Evolutionary conservation across 2,329 filamentous ascomycete species (phyloP).

Genomic region (Simplicillium sp.): DNA sequence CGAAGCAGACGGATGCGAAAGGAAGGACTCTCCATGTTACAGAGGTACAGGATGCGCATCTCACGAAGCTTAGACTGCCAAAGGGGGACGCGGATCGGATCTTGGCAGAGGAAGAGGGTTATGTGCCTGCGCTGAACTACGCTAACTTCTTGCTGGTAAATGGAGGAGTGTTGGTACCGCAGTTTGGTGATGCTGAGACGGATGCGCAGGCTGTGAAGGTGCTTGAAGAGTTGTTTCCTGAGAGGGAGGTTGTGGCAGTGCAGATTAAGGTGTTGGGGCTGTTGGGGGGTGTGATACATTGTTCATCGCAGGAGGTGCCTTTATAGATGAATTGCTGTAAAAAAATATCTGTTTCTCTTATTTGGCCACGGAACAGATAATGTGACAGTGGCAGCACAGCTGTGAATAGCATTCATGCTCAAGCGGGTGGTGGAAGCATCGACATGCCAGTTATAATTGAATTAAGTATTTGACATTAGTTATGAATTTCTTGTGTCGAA

Average conservation of each 20-base stretch:
- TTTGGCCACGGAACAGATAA: no score
- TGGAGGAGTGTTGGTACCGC: conserved; percentile 3
- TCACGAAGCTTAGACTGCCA: not conserved
- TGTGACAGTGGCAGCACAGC: no score
- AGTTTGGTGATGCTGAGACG: conserved; percentile 2
- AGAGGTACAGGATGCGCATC: conserved; percentile 1
- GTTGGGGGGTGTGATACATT: conserved; percentile 5
- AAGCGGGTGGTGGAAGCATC: no score
- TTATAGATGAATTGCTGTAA: no score
- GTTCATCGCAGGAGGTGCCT: conserved; percentile 3
- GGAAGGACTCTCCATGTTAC: conserved; percentile 1
- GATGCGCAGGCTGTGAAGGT: conserved; percentile 2
- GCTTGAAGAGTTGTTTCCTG: not conserved
- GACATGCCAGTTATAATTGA: no score
- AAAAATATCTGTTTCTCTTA: no score
- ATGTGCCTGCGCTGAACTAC: conserved; percentile 1
- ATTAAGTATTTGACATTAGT: no score
- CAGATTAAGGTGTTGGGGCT: not conserved
- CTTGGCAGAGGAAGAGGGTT: not conserved
- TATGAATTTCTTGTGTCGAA: no score
- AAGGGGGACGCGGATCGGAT: no score
- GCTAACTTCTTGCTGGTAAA: conserved; percentile 3
- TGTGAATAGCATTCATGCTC: no score
- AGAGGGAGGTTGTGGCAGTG: conserved; percentile 1
- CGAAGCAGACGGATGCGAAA: conserved; percentile 1